Evolutionary conservation across 371 early-diverging fungal genomes (phyloP).

Genomic region (Rhizomucor pusillus): DNA sequence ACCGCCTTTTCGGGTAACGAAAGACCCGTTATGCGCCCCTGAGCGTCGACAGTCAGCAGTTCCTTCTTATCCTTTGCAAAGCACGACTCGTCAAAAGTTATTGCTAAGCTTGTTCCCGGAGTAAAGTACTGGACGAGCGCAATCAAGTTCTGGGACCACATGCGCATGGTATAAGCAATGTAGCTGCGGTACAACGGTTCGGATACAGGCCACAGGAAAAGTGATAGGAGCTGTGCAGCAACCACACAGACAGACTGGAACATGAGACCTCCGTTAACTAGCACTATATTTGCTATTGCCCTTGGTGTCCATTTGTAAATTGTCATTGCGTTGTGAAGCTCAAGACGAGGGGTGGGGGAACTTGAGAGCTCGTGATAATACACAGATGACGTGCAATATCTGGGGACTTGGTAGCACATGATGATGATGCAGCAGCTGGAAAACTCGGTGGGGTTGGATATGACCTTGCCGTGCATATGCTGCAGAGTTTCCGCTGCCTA

Average conservation of each 20-base stretch:
- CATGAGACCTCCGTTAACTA: constrained; percentile 28
- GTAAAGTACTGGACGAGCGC: constrained; percentile 63
- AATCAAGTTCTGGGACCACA: constrained; percentile 62
- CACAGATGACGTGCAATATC: too few relatives aligned
- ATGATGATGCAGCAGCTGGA: too few relatives aligned
- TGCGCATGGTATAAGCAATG: constrained; percentile 53
- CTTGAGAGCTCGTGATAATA: too few relatives aligned
- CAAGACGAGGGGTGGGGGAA: too few relatives aligned
- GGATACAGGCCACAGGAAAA: constrained; percentile 35
- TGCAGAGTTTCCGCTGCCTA: too few relatives aligned
- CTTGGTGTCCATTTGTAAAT: constrained; percentile 13
- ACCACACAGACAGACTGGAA: constrained; percentile 33
- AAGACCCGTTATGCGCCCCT: constrained; percentile 18
- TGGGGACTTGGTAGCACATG: too few relatives aligned
- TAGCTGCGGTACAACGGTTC: constrained; percentile 39
- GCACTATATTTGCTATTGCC: constrained; percentile 16
- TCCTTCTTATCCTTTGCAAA: constrained; percentile 17
- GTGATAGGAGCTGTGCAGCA: constrained; percentile 27
- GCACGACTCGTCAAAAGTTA: constrained; percentile 53
- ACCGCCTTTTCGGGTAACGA: constrained; percentile 44
- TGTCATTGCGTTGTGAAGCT: constrained; percentile 1
- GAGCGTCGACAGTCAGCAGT: constrained; percentile 15
- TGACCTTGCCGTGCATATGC: too few relatives aligned
- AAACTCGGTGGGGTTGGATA: too few relatives aligned
- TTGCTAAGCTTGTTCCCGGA: constrained; percentile 48